Evolutionary conservation across 345 rosid species (phyloP).

Genomic region (Syzygium aromaticum): DNA sequence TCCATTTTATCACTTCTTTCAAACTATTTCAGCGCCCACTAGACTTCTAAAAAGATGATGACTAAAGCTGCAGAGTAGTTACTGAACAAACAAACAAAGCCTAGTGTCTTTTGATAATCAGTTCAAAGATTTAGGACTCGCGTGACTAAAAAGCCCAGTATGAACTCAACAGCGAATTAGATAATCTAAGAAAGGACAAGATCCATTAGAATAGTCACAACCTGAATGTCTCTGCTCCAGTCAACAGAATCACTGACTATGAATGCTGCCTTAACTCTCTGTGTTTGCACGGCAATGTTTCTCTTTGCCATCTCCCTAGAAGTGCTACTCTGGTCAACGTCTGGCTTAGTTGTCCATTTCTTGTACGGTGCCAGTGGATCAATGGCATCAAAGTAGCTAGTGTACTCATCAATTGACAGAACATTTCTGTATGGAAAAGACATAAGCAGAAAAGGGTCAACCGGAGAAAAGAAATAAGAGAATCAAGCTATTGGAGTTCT

Average conservation of each 20-base stretch:
- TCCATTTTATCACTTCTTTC: background rate
- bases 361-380: too few species aligned
- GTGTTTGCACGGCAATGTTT: too few species aligned
- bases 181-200: background rate
- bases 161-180: background rate
- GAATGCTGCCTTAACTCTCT: conserved; percentile 25
- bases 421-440: conserved; percentile 51
- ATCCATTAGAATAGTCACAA: background rate
- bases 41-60: background rate
- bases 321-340: background rate
- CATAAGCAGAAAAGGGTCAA: background rate
- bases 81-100: background rate
- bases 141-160: background rate
- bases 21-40: background rate
- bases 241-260: conserved; percentile 86
- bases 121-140: background rate
- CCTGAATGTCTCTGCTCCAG: conserved; percentile 98
- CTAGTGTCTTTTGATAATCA: background rate
- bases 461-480: background rate
- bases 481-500: background rate
- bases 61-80: background rate
- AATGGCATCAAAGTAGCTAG: conserved; percentile 46
- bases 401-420: conserved; percentile 68
- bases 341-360: too few species aligned
- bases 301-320: background rate